Conservation (phyloP, 2,329 filamentous ascomycete genomes). For the Colletotrichum cordylinicola region DNA sequence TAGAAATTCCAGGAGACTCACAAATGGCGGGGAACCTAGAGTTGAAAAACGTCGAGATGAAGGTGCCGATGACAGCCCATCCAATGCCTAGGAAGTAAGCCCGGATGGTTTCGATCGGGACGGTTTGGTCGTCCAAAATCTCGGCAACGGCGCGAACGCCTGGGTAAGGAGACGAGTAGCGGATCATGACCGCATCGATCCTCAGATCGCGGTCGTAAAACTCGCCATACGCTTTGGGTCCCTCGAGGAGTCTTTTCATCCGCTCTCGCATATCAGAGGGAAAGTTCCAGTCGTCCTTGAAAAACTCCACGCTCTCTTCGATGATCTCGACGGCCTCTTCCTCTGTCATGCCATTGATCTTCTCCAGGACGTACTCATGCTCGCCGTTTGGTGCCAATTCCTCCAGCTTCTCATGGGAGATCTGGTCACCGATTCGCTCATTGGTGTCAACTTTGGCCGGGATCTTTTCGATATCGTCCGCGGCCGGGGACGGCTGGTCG, state of each 20-base stretch:
- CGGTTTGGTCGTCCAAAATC: constrained; percentile 36
- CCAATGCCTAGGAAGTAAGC: constrained; percentile 47
- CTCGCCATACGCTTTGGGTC: constrained; percentile 44
- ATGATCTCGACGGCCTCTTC: constrained; percentile 47
- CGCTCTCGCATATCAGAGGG: constrained; percentile 46
- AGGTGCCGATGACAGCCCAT: constrained; percentile 44
- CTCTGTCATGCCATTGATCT: constrained; percentile 47
- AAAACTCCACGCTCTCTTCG: constrained; percentile 40
- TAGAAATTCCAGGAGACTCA: constrained; percentile 17
- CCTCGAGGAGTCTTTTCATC: constrained; percentile 42
- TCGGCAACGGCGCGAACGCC: constrained; percentile 46
- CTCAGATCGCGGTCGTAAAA: constrained; percentile 46
- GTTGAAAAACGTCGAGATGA: constrained; percentile 47
- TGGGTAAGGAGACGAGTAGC: constrained; percentile 47
- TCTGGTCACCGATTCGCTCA: constrained; percentile 36
- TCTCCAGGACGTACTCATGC: constrained; percentile 44
- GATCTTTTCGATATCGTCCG: constrained; percentile 16
- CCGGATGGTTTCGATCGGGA: constrained; percentile 45
- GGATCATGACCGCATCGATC: constrained; percentile 44
- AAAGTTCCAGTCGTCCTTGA: constrained; percentile 51
- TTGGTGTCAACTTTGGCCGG: background rate
- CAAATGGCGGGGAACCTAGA: constrained; percentile 43
- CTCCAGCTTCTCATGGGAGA: constrained; percentile 43
- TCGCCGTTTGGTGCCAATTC: constrained; percentile 48
- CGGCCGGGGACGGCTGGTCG: background rate